Base-by-base conservation (phyloP, 768 basidiomycete species). In the Ephemerocybe angulata region DNA sequence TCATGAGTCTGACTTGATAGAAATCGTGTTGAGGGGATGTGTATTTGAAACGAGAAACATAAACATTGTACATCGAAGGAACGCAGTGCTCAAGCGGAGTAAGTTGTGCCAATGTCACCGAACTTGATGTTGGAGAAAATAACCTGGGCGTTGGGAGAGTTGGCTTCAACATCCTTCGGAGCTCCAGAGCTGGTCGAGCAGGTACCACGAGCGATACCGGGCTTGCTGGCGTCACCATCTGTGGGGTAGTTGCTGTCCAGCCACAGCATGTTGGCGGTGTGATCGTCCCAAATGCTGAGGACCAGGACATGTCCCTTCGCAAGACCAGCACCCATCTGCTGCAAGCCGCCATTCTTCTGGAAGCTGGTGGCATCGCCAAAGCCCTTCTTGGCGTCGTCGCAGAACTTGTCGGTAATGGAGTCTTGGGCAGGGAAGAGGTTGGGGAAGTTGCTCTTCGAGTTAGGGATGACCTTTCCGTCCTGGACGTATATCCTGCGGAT, bases 111-210 rank as follows among this genome's bases (percentile, higher is more conserved):
- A 60, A 79, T 76, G 61, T 67, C 62, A 42, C 77, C 78, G 61
- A 73, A 75, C 66, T 70, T 74, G 70, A 79, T 80, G 71, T 79
- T 79, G 27, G 77, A 78, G 72, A 63, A 80, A 52, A 67, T 71
- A 61, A 80, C 78, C 29, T 67, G 66, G 25, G 76, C 70, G 60
- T 67, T 67, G 30, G 76, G 60, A 58, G 44, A 47, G 41, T 68
- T 52, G 12, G 67, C 41, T 66, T 79, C 77, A 56, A 80, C 73
- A 22, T 73, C 70, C 5, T 61, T 57, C 38, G 79, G 78, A 1
- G 60, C 61, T 47, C 79, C 79, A 25, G 76, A 75, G 40, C 60
- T 62, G 46, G 74, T 76, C 3, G 78, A 54, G 68, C 77, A 80
- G 41, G 73, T 67, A 24, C 79, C 79, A 66, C 79, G 79, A 30